Evolutionary conservation across 139 green algal genomes (phyloP), one percentile per base, ranked within the genome.

Genomic region (Pedinophyceae sp.): DNA sequence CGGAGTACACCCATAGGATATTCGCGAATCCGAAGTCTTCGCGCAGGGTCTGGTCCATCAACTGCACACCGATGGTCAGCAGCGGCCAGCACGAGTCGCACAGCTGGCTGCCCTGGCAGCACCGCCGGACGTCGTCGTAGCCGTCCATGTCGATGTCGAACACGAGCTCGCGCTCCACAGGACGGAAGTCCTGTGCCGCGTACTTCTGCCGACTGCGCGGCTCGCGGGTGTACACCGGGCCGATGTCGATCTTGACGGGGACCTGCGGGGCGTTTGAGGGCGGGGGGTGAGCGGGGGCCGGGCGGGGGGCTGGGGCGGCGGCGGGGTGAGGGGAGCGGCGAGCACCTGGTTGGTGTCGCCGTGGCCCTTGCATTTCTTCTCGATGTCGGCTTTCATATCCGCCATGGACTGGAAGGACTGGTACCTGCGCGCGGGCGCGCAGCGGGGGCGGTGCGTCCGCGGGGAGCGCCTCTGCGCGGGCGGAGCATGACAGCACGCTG

Each of bases 111-210:
- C 65, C 79, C 15, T 68, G 81, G 50, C 84, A 84, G 59, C 83
- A 96, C 0, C 81, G 93, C n/a, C 90, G 70, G 50, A 98, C 81
- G 59, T 97, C 87, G 40, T 99, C 91, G 59, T 99, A 99, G 66
- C 98, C 91, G 10, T 83, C 94, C 61, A 99, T 66, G 60, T 99
- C 91, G 47, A 97, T 92, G 51, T 98, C 91, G 66, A 98, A 94
- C 39, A 98, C 91, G 24, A 98, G 75, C 77, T 98, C 91, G 19
- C 89, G 68, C 60, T 97, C 80, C 39, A 88, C 59, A 1, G 86
- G 83, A 17, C 55, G 27, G 59, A 97, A 97, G 27, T 43, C 77
- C 30, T 57, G 50, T 13, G 62, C 61, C 19, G 57, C 52, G 59
- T 84, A 84, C 1, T 76, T 72, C 16, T 57, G 59, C 2, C 88